Evolutionary conservation across 257 asterid species (phyloP).

Genomic region (Nicotiana benthamiana): DNA sequence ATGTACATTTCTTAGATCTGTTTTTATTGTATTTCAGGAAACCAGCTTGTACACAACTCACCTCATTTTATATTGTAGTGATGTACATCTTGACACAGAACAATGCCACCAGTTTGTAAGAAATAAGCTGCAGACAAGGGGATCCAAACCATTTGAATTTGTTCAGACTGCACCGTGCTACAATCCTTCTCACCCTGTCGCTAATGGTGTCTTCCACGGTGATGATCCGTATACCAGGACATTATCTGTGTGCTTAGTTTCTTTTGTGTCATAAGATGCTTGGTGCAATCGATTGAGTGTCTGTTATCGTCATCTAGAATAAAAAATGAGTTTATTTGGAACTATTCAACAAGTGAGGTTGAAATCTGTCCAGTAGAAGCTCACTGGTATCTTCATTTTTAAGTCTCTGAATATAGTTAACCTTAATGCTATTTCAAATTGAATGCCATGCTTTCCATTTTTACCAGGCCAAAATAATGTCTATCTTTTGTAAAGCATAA

Average conservation of each 20-base stretch:
- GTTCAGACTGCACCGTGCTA: constrained; percentile 62
- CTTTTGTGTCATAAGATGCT: not conserved
- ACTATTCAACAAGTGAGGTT: not conserved
- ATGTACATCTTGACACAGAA: constrained; percentile 39
- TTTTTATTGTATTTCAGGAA: not conserved
- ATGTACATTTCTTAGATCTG: constrained; percentile 5
- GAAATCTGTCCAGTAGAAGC: not conserved
- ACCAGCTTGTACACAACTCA: constrained; percentile 5
- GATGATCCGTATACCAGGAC: not conserved
- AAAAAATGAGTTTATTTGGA: not conserved
- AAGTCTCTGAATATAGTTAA: not conserved
- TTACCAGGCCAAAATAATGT: not conserved
- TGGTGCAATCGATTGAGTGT: not conserved
- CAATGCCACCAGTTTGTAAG: constrained; percentile 46
- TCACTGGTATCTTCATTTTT: not conserved
- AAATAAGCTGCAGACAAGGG: constrained; percentile 52
- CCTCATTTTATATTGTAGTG: constrained; percentile 30
- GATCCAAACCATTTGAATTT: constrained; percentile 66
- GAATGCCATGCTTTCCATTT: not conserved
- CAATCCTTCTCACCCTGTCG: constrained; percentile 35
- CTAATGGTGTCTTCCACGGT: constrained; percentile 18
- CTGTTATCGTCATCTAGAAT: not conserved
- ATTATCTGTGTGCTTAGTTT: not conserved
- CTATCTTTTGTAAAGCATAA: not conserved
- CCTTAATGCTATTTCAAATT: not conserved